Conservation (phyloP, 148 eudicot species). For the Hydrangea macrophylla region DNA sequence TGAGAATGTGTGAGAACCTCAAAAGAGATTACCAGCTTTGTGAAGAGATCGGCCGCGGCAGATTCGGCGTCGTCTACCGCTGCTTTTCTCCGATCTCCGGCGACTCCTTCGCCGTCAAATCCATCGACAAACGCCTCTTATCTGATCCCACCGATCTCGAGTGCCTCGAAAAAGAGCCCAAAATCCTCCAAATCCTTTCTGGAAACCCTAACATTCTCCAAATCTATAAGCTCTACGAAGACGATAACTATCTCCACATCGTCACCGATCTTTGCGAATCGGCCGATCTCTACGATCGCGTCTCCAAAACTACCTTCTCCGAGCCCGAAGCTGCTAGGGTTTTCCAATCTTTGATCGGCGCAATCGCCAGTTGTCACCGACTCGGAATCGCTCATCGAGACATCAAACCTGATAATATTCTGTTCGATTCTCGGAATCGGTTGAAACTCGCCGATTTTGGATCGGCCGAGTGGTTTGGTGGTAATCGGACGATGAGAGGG, state of each 20-base stretch:
- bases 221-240: slow-evolving; percentile 33
- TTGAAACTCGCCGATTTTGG: slow-evolving; percentile 78
- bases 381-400: slow-evolving; percentile 73
- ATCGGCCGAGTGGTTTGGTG: slow-evolving; percentile 70
- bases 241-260: slow-evolving; percentile 36
- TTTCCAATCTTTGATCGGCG: slow-evolving; percentile 41
- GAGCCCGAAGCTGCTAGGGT: slow-evolving; percentile 51
- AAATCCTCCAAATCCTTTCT: slow-evolving; percentile 31
- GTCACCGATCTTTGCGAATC: slow-evolving; percentile 45
- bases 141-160: slow-evolving; percentile 51
- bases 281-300: slow-evolving; percentile 27
- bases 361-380: slow-evolving; percentile 68
- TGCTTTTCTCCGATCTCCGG: slow-evolving; percentile 42
- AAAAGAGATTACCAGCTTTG: slow-evolving; percentile 56
- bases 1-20: slow-evolving; percentile 55
- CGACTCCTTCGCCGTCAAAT: slow-evolving; percentile 57
- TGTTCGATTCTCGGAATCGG: slow-evolving; percentile 53
- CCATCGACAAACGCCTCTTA: slow-evolving; percentile 57
- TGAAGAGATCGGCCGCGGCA: slow-evolving; percentile 85
- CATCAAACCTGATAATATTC: slow-evolving; percentile 74
- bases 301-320: slow-evolving; percentile 22
- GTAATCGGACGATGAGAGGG: slow-evolving; percentile 51
- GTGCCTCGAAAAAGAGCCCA: slow-evolving; percentile 46
- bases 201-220: slow-evolving; percentile 31
- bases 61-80: slow-evolving; percentile 74